Percentiles rank a stretch among this genome's conserved stretches.
phyloP scores from a whole-genome alignment of 73 alveolate species.

The Stentor coeruleus region DNA sequence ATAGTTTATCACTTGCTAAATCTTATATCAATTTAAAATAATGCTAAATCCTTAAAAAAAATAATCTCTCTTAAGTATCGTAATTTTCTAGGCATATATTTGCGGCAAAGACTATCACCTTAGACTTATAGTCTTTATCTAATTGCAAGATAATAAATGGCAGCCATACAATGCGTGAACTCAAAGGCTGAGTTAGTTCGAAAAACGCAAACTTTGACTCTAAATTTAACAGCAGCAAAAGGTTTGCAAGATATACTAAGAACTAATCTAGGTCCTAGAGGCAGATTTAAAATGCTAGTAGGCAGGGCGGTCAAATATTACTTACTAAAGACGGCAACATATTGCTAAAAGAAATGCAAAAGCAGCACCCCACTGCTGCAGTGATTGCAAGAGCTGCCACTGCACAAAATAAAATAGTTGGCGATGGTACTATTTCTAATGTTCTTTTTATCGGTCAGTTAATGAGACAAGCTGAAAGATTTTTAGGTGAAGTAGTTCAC shows the following conservation, averaged over 20 bases:
- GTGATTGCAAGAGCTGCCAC: constrained; percentile 98
- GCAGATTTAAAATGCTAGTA: constrained; percentile 96
- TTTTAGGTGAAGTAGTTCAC: constrained; percentile 91
- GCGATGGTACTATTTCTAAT: constrained; percentile 96
- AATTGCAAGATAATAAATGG: too few relatives aligned
- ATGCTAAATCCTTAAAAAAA: too few relatives aligned
- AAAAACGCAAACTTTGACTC: constrained; percentile 71
- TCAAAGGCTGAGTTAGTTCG: neutral
- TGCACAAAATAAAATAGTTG: constrained; percentile 97
- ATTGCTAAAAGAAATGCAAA: constrained; percentile 94
- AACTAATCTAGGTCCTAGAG: constrained; percentile 95
- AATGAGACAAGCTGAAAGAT: constrained; percentile 87
- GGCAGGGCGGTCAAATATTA: constrained; percentile 99
- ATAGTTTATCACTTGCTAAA: too few relatives aligned
- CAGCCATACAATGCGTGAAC: neutral
- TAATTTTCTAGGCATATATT: too few relatives aligned
- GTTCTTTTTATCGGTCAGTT: constrained; percentile 95
- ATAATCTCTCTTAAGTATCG: too few relatives aligned
- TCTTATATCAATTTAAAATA: too few relatives aligned
- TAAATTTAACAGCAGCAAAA: constrained; percentile 79
- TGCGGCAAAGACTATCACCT: too few relatives aligned
- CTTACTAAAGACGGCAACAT: constrained; percentile 96
- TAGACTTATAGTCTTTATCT: too few relatives aligned
- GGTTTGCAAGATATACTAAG: constrained; percentile 88
- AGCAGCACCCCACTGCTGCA: constrained; percentile 97